Evolutionary conservation across 768 basidiomycete species (phyloP).

Genomic region (Termitomyces sp.): DNA sequence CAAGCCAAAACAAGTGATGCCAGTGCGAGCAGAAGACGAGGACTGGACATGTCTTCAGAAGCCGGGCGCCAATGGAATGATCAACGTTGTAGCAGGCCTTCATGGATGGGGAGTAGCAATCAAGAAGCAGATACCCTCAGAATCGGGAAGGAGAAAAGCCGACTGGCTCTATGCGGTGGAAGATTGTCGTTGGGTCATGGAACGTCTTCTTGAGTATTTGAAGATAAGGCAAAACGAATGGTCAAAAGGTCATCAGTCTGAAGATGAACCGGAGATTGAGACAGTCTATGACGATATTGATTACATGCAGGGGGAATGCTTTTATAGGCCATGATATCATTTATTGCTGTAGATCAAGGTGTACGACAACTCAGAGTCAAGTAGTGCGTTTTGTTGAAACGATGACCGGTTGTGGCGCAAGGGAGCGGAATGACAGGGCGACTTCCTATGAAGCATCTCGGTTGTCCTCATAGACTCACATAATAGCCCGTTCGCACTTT

Average conservation of each 20-base stretch:
- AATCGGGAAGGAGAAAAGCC: neutral
- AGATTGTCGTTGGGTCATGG: slow-evolving; percentile 6
- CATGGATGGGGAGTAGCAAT: slow-evolving; percentile 4
- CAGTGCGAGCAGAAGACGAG: neutral
- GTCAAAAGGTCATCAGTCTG: neutral
- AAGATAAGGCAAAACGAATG: neutral
- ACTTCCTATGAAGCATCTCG: too few relatives aligned
- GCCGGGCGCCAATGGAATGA: slow-evolving; percentile 2
- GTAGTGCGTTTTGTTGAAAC: too few relatives aligned
- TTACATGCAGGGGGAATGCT: neutral
- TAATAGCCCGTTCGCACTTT: too few relatives aligned
- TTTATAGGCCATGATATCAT: neutral
- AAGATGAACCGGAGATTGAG: neutral
- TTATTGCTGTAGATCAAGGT: neutral
- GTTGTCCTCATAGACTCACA: too few relatives aligned
- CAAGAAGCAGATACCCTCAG: neutral
- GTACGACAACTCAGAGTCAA: too few relatives aligned
- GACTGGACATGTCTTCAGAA: slow-evolving; percentile 4
- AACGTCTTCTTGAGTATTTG: neutral
- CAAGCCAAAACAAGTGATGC: neutral
- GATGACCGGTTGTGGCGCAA: too few relatives aligned
- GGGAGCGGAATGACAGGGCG: too few relatives aligned
- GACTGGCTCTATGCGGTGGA: slow-evolving; percentile 2
- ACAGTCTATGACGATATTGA: neutral
- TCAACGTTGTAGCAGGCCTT: slow-evolving; percentile 1